phyloP scores from a whole-genome alignment of 202 grass and related monocot genomes.

The Thinopyrum obtusiflorum region DNA sequence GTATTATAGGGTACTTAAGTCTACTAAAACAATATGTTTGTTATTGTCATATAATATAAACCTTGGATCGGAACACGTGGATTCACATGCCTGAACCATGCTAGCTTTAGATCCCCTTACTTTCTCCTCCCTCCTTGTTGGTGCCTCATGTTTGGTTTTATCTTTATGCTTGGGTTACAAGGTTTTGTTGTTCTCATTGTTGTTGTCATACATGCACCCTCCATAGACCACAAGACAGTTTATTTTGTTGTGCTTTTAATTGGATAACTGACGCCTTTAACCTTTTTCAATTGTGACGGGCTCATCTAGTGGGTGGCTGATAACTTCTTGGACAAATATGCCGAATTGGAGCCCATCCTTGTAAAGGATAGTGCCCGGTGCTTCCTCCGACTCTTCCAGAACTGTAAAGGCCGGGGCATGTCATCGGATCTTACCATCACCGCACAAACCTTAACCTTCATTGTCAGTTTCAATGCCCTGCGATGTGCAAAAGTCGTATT shows the following conservation, averaged over 20 bases:
- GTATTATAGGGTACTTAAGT: background rate
- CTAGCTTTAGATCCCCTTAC: background rate
- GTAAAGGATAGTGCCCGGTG: background rate
- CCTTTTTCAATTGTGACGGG: background rate
- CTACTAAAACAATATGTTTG: background rate
- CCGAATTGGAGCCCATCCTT: background rate
- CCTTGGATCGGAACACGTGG: background rate
- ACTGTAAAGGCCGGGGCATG: background rate
- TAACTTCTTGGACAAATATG: background rate
- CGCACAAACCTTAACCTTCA: background rate
- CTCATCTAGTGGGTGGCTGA: background rate
- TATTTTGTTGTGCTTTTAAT: slow-evolving; percentile 9
- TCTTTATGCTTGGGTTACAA: too few species aligned
- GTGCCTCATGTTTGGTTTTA: too few species aligned
- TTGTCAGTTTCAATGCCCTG: background rate
- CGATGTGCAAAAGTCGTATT: slow-evolving; percentile 11
- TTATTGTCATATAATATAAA: background rate
- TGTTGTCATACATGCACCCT: background rate
- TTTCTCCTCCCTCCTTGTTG: background rate
- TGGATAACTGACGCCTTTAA: slow-evolving; percentile 6
- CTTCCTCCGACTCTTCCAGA: background rate
- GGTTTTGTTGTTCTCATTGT: background rate
- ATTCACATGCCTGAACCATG: background rate
- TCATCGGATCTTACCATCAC: background rate
- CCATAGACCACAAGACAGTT: background rate